Evolutionary conservation across 306 rosid genomes (phyloP), one percentile per base, ranked within the genome.

Genomic region (Vigna angularis): DNA sequence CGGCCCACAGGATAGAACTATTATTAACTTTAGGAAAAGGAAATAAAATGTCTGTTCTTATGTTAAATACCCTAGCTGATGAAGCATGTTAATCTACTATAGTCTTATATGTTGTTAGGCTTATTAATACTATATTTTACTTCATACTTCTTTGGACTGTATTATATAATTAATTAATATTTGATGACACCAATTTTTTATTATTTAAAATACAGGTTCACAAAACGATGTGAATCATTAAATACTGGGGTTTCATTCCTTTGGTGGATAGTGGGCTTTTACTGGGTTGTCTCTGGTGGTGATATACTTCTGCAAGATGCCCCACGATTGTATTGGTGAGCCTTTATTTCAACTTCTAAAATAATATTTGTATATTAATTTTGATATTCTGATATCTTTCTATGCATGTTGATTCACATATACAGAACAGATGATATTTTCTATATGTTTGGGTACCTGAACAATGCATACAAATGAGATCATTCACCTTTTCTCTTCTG

Each of bases 231-330:
- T 44, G 97, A 96, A 83, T 87, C 97, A 1, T 74, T 91, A 70
- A 96, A 93, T 79, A 96, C 96, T 5, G 82, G 95, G 87, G 87
- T 80, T 16, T 96, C 99, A 9, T 91, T 96, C 83, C 70, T 96
- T 71, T 96, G 99, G 99, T 96, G 99, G 97, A 84, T 93, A 68
- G 81, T 90, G 86, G 99, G 99, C 84, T 93, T 93, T 86, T 93
- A 90, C 84, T 96, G 99, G 99, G 96, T 96, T 45, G 84, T 96
- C 83, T 87, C 98, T 71, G 97, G 98, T 7, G 97, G 91, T 36
- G 88, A 90, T 56, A 2, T 9, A 30, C 98, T 93, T 79, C 38
- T 88, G 86, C 94, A 74, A 75, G 45, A 83, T 81, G 99, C 99
- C 77, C 98, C 98, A 2, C 89, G 70, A 64, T 87, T 96, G 82